These are phyloP conservation scores for Chaetothyriales sp. DNA, from an alignment of 2,329 filamentous ascomycete genomes.

Conservation along the genomic window DNA sequence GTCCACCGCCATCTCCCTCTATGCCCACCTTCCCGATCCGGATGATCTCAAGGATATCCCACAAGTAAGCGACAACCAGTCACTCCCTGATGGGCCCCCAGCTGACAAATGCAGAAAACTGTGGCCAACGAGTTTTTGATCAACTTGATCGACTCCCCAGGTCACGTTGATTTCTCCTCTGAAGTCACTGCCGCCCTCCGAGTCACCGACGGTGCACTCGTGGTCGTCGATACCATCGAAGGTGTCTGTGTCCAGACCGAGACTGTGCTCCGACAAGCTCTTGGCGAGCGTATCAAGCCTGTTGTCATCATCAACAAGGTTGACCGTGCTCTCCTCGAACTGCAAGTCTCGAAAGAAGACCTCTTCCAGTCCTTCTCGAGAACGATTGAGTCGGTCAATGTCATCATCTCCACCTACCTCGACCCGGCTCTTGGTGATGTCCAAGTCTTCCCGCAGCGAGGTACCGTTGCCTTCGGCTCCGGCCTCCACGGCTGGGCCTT, in stretches of 20 bases:
- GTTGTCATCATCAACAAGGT: conserved; percentile 99
- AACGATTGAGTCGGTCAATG: conserved; percentile 99
- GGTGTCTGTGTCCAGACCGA: conserved; percentile 99
- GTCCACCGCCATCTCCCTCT: conserved; percentile 98
- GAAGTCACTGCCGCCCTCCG: conserved; percentile 98
- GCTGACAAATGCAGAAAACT: conserved; percentile 47
- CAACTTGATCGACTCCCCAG: conserved; percentile 99
- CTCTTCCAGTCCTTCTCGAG: conserved; percentile 99
- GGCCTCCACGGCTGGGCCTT: conserved; percentile 99
- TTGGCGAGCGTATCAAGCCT: conserved; percentile 99
- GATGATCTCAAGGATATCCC: conserved; percentile 94
- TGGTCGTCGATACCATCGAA: conserved; percentile 98
- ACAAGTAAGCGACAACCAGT: conserved; percentile 27
- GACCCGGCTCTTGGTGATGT: conserved; percentile 95
- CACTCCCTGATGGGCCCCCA: background rate
- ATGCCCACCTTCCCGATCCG: conserved; percentile 62
- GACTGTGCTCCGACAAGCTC: conserved; percentile 96
- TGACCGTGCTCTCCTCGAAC: conserved; percentile 96
- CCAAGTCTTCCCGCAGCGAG: conserved; percentile 95
- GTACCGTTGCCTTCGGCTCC: conserved; percentile 97
- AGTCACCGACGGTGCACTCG: conserved; percentile 98
- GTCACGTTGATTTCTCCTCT: conserved; percentile 99
- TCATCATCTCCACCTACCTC: conserved; percentile 98
- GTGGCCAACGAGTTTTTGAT: conserved; percentile 96
- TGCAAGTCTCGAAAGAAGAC: conserved; percentile 97